Percentiles rank a stretch among this genome's conserved stretches.
phyloP scores from a whole-genome alignment of 108 stramenopile genomes.

The Poteriospumella lacustris region DNA sequence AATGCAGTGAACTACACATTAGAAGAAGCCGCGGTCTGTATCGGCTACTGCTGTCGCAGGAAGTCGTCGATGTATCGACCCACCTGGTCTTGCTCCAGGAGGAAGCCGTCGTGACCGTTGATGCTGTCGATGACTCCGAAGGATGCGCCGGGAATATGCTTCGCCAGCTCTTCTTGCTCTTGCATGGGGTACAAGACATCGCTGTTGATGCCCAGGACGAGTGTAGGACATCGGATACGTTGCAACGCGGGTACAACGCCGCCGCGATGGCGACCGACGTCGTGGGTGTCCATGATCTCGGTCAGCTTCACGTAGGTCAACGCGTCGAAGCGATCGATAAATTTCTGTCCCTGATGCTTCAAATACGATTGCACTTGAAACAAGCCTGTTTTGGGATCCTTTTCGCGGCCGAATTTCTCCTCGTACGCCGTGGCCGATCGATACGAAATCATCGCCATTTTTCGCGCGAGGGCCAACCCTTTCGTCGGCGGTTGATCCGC shows the following conservation, averaged over 20 bases:
- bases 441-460: constrained; percentile 86
- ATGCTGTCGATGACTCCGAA: constrained; percentile 70
- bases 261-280: constrained; percentile 59
- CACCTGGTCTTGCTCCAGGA: constrained; percentile 87
- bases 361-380: constrained; percentile 81
- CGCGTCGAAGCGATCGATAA: constrained; percentile 77
- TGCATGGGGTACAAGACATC: constrained; percentile 76
- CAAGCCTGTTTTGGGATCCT: constrained; percentile 55
- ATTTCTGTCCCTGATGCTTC: constrained; percentile 82
- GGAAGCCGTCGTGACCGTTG: constrained; percentile 85
- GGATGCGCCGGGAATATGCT: constrained; percentile 59
- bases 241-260: neutral
- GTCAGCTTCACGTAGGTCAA: constrained; percentile 83
- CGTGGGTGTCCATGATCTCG: constrained; percentile 83
- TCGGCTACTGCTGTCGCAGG: too few species aligned
- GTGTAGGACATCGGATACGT: constrained; percentile 51
- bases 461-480: constrained; percentile 77
- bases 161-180: constrained; percentile 74
- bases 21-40: too few species aligned
- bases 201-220: constrained; percentile 78
- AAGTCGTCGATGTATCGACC: constrained; percentile 66
- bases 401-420: constrained; percentile 69
- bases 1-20: too few species aligned
- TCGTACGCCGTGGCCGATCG: constrained; percentile 72
- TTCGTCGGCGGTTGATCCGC: constrained; percentile 58